Evolutionary conservation across 192 early-diverging fungal genomes (phyloP).

Genomic region (Podila horticola): DNA sequence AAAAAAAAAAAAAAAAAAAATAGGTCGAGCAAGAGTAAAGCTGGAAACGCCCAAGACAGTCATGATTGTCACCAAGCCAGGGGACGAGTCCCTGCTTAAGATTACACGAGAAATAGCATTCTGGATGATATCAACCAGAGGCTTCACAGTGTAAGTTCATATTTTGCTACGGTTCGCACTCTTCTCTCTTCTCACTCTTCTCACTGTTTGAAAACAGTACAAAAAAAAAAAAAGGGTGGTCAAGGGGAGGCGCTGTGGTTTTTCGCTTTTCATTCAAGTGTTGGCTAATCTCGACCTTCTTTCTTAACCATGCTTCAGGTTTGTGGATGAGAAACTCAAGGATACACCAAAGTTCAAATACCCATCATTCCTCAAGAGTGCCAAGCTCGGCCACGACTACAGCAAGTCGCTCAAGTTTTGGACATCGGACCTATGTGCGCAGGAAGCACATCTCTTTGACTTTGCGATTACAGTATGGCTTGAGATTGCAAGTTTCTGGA

Average conservation of each 20-base stretch:
- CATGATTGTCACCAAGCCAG: conserved; percentile 84
- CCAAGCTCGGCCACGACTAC: conserved; percentile 54
- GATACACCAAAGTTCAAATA: conserved; percentile 66
- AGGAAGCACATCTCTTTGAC: conserved; percentile 79
- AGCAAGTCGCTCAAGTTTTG: conserved; percentile 69
- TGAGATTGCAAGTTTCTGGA: not conserved
- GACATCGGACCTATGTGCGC: conserved; percentile 78
- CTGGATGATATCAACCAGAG: conserved; percentile 68
- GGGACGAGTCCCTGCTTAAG: conserved; percentile 69
- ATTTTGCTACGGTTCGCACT: too few relatives aligned
- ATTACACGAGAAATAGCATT: conserved; percentile 76
- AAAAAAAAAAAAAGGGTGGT: too few relatives aligned
- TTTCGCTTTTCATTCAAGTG: too few relatives aligned
- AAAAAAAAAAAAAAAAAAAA: not conserved
- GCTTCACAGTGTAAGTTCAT: conserved; percentile 59
- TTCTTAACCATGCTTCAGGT: conserved; percentile 31
- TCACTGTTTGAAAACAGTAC: not conserved
- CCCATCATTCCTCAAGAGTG: conserved; percentile 54
- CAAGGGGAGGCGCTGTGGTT: too few relatives aligned
- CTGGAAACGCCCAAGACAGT: conserved; percentile 58
- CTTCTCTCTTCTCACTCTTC: not conserved
- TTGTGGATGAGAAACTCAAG: conserved; percentile 73
- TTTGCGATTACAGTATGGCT: conserved; percentile 83
- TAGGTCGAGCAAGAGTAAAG: conserved; percentile 58
- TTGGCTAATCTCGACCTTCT: too few relatives aligned